These are phyloP conservation scores for Suhomyces xylopsoci DNA, from an alignment of 805 yeast genomes.

Conservation along the genomic window DNA sequence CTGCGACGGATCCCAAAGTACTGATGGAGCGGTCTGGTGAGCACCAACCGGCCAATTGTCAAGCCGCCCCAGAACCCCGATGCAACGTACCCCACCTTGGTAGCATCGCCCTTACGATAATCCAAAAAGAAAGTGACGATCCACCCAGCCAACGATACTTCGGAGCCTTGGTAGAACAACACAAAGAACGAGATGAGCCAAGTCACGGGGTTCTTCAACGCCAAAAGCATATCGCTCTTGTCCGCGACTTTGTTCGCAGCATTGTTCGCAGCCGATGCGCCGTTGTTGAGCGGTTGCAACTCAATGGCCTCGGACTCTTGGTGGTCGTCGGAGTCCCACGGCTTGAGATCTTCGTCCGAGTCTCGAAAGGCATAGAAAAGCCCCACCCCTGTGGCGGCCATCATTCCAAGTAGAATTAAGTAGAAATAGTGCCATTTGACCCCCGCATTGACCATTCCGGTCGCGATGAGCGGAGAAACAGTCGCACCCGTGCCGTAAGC, in stretches of 20 bases:
- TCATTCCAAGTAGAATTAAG: conserved; percentile 44
- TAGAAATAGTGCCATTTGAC: conserved; percentile 55
- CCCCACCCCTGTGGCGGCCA: conserved; percentile 29
- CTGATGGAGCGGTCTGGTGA: conserved; percentile 41
- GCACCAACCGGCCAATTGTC: conserved; percentile 56
- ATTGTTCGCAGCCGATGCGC: background rate
- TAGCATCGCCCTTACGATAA: conserved; percentile 47
- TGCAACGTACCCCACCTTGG: conserved; percentile 57
- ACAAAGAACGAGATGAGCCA: conserved; percentile 53
- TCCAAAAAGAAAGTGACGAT: conserved; percentile 58
- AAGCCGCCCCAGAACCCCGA: conserved; percentile 74
- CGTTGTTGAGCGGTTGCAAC: background rate
- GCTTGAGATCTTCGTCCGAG: conserved; percentile 45
- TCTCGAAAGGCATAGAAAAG: conserved; percentile 45
- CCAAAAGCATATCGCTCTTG: conserved; percentile 29
- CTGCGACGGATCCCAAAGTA: conserved; percentile 45
- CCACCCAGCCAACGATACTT: conserved; percentile 72
- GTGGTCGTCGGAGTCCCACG: conserved; percentile 24
- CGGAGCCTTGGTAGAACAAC: conserved; percentile 66
- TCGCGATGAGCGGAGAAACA: conserved; percentile 62
- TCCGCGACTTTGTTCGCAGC: background rate
- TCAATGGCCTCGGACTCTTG: background rate
- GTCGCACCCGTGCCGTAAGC: conserved; percentile 73
- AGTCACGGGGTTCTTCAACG: conserved; percentile 39
- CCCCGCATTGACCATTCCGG: conserved; percentile 49